Conservation (phyloP, 768 basidiomycete genomes). For the Kondoa subrosea region DNA sequence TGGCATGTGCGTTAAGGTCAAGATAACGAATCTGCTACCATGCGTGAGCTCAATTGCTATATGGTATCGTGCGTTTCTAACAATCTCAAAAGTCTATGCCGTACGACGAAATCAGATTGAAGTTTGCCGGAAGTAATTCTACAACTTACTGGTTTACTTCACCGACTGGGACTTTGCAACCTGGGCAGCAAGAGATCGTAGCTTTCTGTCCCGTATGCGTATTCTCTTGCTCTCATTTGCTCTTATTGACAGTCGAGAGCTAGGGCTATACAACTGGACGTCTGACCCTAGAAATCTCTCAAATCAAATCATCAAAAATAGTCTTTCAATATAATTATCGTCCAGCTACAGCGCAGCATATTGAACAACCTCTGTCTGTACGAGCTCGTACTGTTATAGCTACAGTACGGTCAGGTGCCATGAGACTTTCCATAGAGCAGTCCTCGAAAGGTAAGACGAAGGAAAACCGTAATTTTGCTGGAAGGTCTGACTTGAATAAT, state of each 20-base stretch:
- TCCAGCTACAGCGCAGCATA: constrained; percentile 14
- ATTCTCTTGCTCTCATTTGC: constrained; percentile 6
- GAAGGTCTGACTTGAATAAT: too few species aligned
- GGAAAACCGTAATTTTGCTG: too few species aligned
- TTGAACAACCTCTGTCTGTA: constrained; percentile 29
- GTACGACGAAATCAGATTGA: constrained; percentile 47
- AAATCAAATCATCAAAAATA: constrained; percentile 49
- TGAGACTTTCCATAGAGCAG: constrained; percentile 7
- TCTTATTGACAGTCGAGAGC: not conserved
- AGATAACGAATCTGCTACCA: constrained; percentile 50
- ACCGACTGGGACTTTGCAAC: constrained; percentile 36
- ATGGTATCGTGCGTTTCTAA: not conserved
- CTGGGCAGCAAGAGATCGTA: constrained; percentile 45
- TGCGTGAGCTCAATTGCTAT: constrained; percentile 44
- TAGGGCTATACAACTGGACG: constrained; percentile 39
- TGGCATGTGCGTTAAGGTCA: constrained; percentile 38
- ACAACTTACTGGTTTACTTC: constrained; percentile 46
- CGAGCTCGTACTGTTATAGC: constrained; percentile 14
- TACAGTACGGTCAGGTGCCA: not conserved
- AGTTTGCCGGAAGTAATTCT: constrained; percentile 47
- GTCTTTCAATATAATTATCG: constrained; percentile 44
- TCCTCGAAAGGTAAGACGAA: constrained; percentile 1
- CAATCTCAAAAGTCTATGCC: constrained; percentile 40
- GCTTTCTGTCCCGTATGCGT: constrained; percentile 60
- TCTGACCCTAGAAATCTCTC: constrained; percentile 50